Evolutionary conservation across 2,329 filamentous ascomycete genomes (phyloP), one percentile per base, ranked within the genome.

Genomic region (Teratosphaeria viscida): DNA sequence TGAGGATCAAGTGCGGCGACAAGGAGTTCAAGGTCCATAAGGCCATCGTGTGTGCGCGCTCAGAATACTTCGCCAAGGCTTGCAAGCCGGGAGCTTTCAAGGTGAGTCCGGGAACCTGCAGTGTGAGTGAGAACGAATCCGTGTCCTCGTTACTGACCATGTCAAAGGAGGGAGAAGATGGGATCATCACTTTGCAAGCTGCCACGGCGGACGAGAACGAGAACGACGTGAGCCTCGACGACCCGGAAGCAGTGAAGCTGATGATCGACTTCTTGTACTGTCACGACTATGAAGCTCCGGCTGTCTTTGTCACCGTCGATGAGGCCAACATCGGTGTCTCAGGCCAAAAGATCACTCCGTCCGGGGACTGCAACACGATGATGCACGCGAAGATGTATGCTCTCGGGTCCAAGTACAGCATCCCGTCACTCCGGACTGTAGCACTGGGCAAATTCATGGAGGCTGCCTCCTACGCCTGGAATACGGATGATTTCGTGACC

Each of bases 201-300:
- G 57, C 39, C 1, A 54, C 58, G 7, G 16, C 49, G 1, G 60
- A 64, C 35, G 55, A 57, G 1, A 19, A 23, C 1, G n/a, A 49
- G 19, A 2, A 6, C 5, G 61, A 59, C n/a, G 37, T 57, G 3
- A 57, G 55, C 11, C 61, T 57, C 37, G 64, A 68, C 32, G 63
- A 69, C 32, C 64, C 67, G 8, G 65, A 65, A 16, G 60, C 59
- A 6, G 57, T 71, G 12, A 61, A 63, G 57, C 53, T 60, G 19
- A 66, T 70, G 65, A 62, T 70, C 16, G 57, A 71, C 49, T 70
- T 64, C 62, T 60, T 70, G 53, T 71, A 71, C 57, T 55, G 63
- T 23, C 61, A 64, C 35, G 65, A 69, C 54, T 68, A 69, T 59
- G 37, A 23, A 16, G 37, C 59, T 6, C 43, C 43, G 16, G 2